phyloP scores from a whole-genome alignment of 768 basidiomycete species.

The Rhizopogon sp. region DNA sequence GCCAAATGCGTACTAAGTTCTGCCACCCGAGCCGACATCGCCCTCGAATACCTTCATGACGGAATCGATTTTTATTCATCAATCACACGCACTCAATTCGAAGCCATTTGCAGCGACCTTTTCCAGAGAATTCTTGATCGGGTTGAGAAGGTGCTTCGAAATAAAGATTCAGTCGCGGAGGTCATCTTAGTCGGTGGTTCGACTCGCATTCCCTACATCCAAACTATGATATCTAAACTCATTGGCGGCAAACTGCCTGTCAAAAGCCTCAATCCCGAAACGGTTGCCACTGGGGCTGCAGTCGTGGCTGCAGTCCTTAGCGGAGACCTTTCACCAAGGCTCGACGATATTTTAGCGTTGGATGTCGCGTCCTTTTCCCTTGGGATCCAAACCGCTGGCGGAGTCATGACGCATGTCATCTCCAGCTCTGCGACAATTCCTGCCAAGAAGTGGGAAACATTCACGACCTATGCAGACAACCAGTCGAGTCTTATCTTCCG shows the following conservation, averaged over 20 bases:
- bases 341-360: slow-evolving; percentile 90
- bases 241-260: slow-evolving; percentile 98
- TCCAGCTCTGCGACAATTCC: slow-evolving; percentile 98
- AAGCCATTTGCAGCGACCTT: slow-evolving; percentile 91
- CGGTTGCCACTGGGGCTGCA: slow-evolving; percentile 97
- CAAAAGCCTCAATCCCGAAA: slow-evolving; percentile 99
- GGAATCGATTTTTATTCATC: slow-evolving; percentile 98
- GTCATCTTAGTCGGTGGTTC: slow-evolving; percentile 98
- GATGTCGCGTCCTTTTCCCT: slow-evolving; percentile 87
- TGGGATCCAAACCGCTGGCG: slow-evolving; percentile 98
- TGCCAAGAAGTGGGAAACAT: slow-evolving; percentile 96
- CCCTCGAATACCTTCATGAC: slow-evolving; percentile 96
- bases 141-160: slow-evolving; percentile 96
- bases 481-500: slow-evolving; percentile 98
- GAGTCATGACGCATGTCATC: slow-evolving; percentile 98
- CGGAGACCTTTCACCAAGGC: slow-evolving; percentile 96
- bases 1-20: slow-evolving; percentile 98
- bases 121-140: slow-evolving; percentile 92
- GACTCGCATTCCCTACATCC: slow-evolving; percentile 95
- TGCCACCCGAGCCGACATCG: slow-evolving; percentile 91
- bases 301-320: slow-evolving; percentile 97
- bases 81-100: slow-evolving; percentile 95
- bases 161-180: slow-evolving; percentile 98
- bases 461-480: slow-evolving; percentile 98
- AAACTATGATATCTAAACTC: slow-evolving; percentile 96